Base-by-base conservation (phyloP, 305 asterid species). In the Andrographis paniculata region DNA sequence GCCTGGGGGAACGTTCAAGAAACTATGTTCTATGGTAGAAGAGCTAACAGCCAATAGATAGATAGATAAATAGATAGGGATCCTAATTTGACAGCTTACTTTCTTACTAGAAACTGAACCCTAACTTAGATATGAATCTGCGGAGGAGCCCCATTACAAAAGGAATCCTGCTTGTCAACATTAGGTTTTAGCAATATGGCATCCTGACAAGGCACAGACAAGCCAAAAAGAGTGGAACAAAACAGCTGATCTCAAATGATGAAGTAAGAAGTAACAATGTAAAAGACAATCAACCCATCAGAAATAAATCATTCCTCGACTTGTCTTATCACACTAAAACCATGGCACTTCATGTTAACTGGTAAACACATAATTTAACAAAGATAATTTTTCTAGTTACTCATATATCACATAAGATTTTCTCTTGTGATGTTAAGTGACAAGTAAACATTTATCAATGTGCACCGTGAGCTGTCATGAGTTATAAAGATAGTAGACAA, bases 321-420 rank as follows among this genome's bases (percentile, higher is more conserved):
- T 58, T 61, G 20, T 30, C 38, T 50, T 17, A 53, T 52, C 33
- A 19, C 45, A 49, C 36, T 33, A 15, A 44, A 48, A 30, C 44
- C n/a, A 24, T 54, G 47, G 39, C 40, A n/a, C 45, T 60, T 55
- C 28, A 58, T 33, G n/a, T n/a, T n/a, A n/a, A n/a, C n/a, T n/a
- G n/a, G n/a, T n/a, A n/a, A n/a, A n/a, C n/a, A n/a, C n/a, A n/a
- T n/a, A n/a, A n/a, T n/a, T n/a, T n/a, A n/a, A n/a, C n/a, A n/a
- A 7, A 33, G 38, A n/a, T 7, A 11, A 7, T 9, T 4, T 33
- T 59, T 35, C 59, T 33, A 45, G 21, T 22, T 58, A 42, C 16
- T 41, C 39, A 38, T n/a, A 52, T 18, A 15, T 49, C 58, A 56
- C 24, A 48, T 14, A 2, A 3, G 8, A 11, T 0, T 33, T 33